phyloP scores from a whole-genome alignment of 192 early-diverging fungal genomes.

The Rhizoclosmatium globosum region DNA sequence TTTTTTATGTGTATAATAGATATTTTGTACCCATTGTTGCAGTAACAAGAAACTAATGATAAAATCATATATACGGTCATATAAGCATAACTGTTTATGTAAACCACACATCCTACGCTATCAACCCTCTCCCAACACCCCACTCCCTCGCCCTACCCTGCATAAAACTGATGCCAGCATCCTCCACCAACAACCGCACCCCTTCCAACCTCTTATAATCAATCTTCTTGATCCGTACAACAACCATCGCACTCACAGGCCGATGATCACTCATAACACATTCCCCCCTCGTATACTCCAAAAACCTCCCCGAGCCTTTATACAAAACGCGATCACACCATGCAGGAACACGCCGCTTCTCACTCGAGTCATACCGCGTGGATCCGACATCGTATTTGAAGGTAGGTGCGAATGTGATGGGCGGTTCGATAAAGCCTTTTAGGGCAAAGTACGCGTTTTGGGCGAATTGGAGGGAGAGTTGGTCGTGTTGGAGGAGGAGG shows the following conservation, averaged over 20 bases:
- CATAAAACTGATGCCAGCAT: neutral
- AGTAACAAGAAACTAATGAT: too few species aligned
- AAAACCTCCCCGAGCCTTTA: neutral
- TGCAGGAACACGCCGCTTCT: conserved; percentile 91
- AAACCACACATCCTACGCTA: too few species aligned
- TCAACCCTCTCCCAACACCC: neutral
- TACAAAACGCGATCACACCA: conserved; percentile 92
- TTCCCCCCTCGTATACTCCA: conserved; percentile 9
- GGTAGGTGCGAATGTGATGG: conserved; percentile 87
- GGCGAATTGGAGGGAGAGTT: conserved; percentile 51
- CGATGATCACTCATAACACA: conserved; percentile 32
- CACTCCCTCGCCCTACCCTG: neutral
- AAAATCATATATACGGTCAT: too few species aligned
- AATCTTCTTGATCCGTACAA: conserved; percentile 22
- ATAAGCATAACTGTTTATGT: too few species aligned
- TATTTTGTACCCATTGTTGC: too few species aligned
- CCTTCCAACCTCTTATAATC: neutral
- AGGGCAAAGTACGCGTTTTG: conserved; percentile 78
- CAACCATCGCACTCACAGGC: conserved; percentile 5
- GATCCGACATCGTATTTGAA: conserved; percentile 92
- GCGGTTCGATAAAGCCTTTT: conserved; percentile 77
- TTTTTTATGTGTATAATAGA: too few species aligned
- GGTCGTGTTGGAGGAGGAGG: conserved; percentile 49
- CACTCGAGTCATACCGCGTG: conserved; percentile 87
- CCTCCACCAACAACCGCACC: neutral